phyloP scores from a whole-genome alignment of 768 basidiomycete species.

The Boletus vermiculosoides region DNA sequence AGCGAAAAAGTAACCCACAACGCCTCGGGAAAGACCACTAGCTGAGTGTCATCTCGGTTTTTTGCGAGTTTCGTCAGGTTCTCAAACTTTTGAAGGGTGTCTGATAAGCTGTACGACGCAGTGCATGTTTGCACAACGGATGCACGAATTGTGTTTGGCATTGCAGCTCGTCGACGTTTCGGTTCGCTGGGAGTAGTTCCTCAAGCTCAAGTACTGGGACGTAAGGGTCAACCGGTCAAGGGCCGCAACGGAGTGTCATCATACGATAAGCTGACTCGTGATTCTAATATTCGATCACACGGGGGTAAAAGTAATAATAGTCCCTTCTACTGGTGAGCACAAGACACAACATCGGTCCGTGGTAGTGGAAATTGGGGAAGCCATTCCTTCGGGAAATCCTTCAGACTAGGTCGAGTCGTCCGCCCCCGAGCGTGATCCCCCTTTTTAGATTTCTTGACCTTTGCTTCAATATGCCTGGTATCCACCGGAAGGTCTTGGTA shows the following conservation, averaged over 20 bases:
- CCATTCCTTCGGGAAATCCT: conserved; percentile 87
- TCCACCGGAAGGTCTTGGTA: conserved; percentile 76
- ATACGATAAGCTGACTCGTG: conserved; percentile 2
- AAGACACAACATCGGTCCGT: conserved; percentile 2
- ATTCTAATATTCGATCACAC: not conserved
- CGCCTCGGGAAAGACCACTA: conserved; percentile 58
- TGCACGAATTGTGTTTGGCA: conserved; percentile 40
- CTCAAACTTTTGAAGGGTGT: conserved; percentile 51
- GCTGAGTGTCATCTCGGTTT: conserved; percentile 44
- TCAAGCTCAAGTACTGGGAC: not conserved
- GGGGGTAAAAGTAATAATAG: conserved; percentile 6
- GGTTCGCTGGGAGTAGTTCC: not conserved
- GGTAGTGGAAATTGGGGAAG: conserved; percentile 42
- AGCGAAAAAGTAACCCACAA: conserved; percentile 40
- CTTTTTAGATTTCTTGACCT: conserved; percentile 66
- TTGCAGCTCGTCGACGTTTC: conserved; percentile 5
- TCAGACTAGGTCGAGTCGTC: conserved; percentile 59
- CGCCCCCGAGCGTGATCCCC: conserved; percentile 65
- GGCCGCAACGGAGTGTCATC: not conserved
- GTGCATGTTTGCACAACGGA: conserved; percentile 56
- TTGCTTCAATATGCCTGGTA: conserved; percentile 72
- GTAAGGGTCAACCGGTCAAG: not conserved
- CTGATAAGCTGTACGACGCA: conserved; percentile 43
- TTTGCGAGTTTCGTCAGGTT: conserved; percentile 44
- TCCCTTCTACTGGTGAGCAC: conserved; percentile 10